These are phyloP conservation scores for Harringtonia aguacate DNA, from an alignment of 2,329 filamentous ascomycete genomes.

Conservation along the genomic window DNA sequence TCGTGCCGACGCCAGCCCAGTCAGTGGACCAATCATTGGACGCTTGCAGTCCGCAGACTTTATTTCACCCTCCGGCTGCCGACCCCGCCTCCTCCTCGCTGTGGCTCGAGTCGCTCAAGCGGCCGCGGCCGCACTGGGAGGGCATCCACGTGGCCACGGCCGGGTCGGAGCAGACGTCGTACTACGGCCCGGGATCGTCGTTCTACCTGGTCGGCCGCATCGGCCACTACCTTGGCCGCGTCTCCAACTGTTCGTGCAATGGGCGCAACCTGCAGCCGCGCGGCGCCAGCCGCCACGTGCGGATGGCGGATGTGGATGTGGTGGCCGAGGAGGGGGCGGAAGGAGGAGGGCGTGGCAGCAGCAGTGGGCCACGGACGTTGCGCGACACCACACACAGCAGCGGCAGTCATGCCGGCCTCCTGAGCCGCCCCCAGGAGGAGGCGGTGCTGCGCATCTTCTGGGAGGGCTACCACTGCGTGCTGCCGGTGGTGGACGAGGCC, in stretches of 20 bases:
- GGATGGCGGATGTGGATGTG: not conserved
- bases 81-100: not conserved
- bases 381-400: not conserved
- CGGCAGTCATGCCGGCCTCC: not conserved
- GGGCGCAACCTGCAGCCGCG: slow-evolving; percentile 10
- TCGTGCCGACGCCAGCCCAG: too few species aligned
- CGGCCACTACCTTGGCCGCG: slow-evolving; percentile 22
- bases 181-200: slow-evolving; percentile 31
- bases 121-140: slow-evolving; percentile 14
- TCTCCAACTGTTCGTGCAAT: slow-evolving; percentile 18
- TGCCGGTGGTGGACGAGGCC: slow-evolving; percentile 26
- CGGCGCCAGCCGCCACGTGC: slow-evolving; percentile 1
- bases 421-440: slow-evolving; percentile 23
- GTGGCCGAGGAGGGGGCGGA: not conserved
- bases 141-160: slow-evolving; percentile 25
- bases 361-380: not conserved
- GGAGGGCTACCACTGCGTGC: slow-evolving; percentile 25
- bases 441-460: slow-evolving; percentile 29
- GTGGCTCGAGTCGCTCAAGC: too few species aligned
- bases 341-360: not conserved
- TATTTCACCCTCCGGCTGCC: not conserved
- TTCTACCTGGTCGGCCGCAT: slow-evolving; percentile 34
- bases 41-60: not conserved
- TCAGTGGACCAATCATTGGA: not conserved
- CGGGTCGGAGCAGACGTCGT: slow-evolving; percentile 23